Percentiles rank a stretch among this genome's conserved stretches.
phyloP scores from a whole-genome alignment of 2,329 filamentous ascomycete genomes.

The Tympanopsis confertula region DNA sequence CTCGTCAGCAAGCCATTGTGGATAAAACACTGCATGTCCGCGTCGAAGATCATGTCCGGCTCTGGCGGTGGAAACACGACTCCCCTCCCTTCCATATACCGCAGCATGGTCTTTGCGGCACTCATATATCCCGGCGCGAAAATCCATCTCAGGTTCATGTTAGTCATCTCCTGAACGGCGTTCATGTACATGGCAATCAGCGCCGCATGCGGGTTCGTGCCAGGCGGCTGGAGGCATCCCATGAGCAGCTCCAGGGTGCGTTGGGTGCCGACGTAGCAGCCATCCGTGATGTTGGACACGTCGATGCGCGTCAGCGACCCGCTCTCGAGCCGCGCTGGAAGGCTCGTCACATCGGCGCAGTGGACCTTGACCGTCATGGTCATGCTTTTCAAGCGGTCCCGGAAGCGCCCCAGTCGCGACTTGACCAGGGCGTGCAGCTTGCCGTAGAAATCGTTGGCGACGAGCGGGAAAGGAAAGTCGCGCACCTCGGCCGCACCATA shows the following conservation, averaged over 20 bases:
- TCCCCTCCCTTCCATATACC: slow-evolving; percentile 2
- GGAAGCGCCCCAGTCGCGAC: slow-evolving; percentile 15
- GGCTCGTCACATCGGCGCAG: slow-evolving; percentile 10
- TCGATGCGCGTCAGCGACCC: slow-evolving; percentile 22
- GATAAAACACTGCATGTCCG: no score
- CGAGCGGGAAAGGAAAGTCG: slow-evolving; percentile 6
- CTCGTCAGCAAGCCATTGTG: no score
- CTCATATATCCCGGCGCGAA: neutral
- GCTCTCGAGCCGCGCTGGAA: slow-evolving; percentile 8
- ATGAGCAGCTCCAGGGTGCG: slow-evolving; percentile 12
- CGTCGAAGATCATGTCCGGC: no score
- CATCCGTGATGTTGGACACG: slow-evolving; percentile 25
- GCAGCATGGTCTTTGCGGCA: neutral
- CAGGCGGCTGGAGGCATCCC: slow-evolving; percentile 16
- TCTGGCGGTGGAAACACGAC: no score
- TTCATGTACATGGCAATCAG: slow-evolving; percentile 28
- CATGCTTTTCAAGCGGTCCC: slow-evolving; percentile 7
- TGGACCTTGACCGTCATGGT: slow-evolving; percentile 13
- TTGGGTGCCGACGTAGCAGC: slow-evolving; percentile 14
- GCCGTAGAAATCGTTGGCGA: slow-evolving; percentile 23
- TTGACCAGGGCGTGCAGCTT: slow-evolving; percentile 20
- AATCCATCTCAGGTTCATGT: no score
- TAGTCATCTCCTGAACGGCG: slow-evolving; percentile 15
- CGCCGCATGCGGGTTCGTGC: slow-evolving; percentile 23
- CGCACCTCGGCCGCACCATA: slow-evolving; percentile 20